Conservation (phyloP, 192 early-diverging fungal species). For the Mycoemilia scoparia region DNA sequence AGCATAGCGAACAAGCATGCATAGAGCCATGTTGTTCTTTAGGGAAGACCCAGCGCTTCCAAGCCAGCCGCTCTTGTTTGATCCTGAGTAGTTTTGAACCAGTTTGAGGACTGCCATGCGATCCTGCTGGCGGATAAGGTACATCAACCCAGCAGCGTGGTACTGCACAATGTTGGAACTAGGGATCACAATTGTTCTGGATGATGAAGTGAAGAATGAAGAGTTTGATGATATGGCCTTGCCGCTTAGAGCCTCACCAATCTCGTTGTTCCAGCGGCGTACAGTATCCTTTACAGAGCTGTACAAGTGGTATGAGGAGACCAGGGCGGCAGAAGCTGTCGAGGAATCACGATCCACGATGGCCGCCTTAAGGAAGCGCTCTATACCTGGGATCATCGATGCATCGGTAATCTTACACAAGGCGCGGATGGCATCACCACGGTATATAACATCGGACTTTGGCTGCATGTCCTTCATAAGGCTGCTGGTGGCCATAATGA, state of each 20-base stretch:
- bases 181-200: constrained; percentile 24
- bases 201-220: constrained; percentile 24
- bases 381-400: constrained; percentile 88
- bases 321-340: constrained; percentile 79
- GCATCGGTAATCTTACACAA: constrained; percentile 90
- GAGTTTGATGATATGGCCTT: constrained; percentile 41
- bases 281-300: constrained; percentile 74
- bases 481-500: constrained; percentile 91
- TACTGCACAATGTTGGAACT: constrained; percentile 86
- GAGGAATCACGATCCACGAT: constrained; percentile 88
- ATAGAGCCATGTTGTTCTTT: constrained; percentile 72
- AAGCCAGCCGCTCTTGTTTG: constrained; percentile 23
- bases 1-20: constrained; percentile 83
- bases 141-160: constrained; percentile 91
- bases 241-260: constrained; percentile 78
- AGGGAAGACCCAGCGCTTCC: constrained; percentile 36
- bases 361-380: constrained; percentile 88
- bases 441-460: constrained; percentile 77
- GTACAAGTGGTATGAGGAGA: constrained; percentile 79
- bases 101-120: constrained; percentile 95
- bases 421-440: constrained; percentile 90
- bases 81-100: constrained; percentile 65
- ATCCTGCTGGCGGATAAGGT: constrained; percentile 89
- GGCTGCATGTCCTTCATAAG: constrained; percentile 95
- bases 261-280: constrained; percentile 93